Evolutionary conservation across 768 basidiomycete genomes (phyloP), one percentile per base, ranked within the genome.

Genomic region (Mycena capillaripes): DNA sequence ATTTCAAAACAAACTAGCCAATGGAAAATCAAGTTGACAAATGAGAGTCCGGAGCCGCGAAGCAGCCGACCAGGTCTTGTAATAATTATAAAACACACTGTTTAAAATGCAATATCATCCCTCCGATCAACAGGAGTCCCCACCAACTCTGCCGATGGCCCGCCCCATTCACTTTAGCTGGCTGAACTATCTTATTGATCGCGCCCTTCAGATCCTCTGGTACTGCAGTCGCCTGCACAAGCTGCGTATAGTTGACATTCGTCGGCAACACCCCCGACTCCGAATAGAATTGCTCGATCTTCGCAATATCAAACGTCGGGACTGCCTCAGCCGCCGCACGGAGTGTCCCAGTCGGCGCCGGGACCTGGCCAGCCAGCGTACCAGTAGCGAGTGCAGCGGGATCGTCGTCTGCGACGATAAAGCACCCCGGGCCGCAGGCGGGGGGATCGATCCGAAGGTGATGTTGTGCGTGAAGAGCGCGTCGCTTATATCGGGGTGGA

Each of bases 231-330:
- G 59, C 70, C 52, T 62, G 65, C 12, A 38, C 53, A 0, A 72
- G 17, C 66, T 72, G 71, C 42, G 66, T 58, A 36, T 62, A 68
- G 17, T 72, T 72, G 23, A 72, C 71, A 23, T 58, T 63, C 10
- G 66, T 68, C 17, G 71, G 66, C 19, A 72, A 25, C 4, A 55
- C 60, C 7, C 66, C 66, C 1, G 23, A 10, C 2, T 66, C 30
- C 2, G 65, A 62, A 16, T 29, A 72, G 30, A 25, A 72, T 17
- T 66, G 19, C 46, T 72, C 71, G 60, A 72, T 72, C 36, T 36
- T 44, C 25, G n/a, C 21, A 1, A 72, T 10, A 30, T 68, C 42
- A 30, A 72, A 72, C 2, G 55, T 62, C 14, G 66, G 71, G 12
- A 72, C 55, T 0, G 71, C 71, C 0, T 17, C 4, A 1, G 66